Conservation (phyloP, 805 yeast genomes). For the Ogataea methylovora region DNA sequence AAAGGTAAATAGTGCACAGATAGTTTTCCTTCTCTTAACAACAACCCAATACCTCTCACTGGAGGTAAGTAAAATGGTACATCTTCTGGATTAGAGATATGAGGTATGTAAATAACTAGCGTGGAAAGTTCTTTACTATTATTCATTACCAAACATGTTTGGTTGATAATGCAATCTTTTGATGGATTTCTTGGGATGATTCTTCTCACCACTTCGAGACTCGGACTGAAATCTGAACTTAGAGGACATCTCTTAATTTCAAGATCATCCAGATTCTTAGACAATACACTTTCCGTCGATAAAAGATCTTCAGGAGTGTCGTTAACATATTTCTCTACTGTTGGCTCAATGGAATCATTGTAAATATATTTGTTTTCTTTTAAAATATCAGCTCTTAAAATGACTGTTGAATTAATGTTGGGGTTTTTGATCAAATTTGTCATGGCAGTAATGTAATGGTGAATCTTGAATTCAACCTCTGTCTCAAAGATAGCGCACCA, state of each 20-base stretch:
- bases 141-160: constrained; percentile 60
- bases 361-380: constrained; percentile 39
- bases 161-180: constrained; percentile 76
- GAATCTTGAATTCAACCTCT: constrained; percentile 38
- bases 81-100: constrained; percentile 47
- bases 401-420: constrained; percentile 85
- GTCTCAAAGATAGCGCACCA: constrained; percentile 58
- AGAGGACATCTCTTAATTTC: constrained; percentile 29
- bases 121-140: constrained; percentile 30
- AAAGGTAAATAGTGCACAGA: constrained; percentile 78
- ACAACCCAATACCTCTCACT: constrained; percentile 69
- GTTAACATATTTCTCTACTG: constrained; percentile 17
- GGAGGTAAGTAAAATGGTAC: constrained; percentile 89
- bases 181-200: constrained; percentile 89
- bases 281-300: constrained; percentile 10
- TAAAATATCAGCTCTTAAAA: constrained; percentile 79
- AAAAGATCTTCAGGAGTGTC: constrained; percentile 27
- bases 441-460: constrained; percentile 72
- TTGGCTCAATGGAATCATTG: constrained; percentile 20
- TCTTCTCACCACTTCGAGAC: constrained; percentile 61
- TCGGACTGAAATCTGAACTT: constrained; percentile 23
- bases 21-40: constrained; percentile 37
- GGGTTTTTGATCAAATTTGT: constrained; percentile 73
- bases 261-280: constrained; percentile 31
- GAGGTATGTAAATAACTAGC: constrained; percentile 73